Base-by-base conservation (phyloP, 179 eudicot species). In the Sideroxylon spinosum region DNA sequence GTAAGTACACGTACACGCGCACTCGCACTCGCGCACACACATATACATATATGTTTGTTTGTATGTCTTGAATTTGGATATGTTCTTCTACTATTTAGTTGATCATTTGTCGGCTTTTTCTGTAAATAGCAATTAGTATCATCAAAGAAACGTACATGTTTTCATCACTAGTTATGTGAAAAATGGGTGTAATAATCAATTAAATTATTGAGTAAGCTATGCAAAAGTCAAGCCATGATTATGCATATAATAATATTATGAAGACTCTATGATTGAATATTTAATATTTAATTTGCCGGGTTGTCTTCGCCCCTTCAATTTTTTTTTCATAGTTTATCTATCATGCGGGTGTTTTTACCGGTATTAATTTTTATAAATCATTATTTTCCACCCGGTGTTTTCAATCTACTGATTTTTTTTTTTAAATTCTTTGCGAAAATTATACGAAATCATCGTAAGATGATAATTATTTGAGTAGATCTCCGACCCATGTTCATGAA, bases 1-100 rank as follows among this genome's bases (percentile, higher is more conserved):
- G 94, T 91, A 91, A 89, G 92, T 73, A 57, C 76, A 70, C 5
- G 22, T 70, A 70, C 12, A 22, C 11, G 7, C 6, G 26, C 16
- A 9, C 16, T 16, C 1, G 53, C n/a, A 26, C n/a, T 4, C 48
- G 13, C 46, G 22, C 13, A 13, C 23, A 20, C 62, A 22, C 23
- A 56, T 10, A 14, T 70, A 59, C 6, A 23, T 28, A 61, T 75
- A 3, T 7, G 6, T 44, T 32, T 46, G 13, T n/a, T n/a, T 46
- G 10, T 8, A n/a, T 12, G 14, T 9, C 10, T 29, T 28, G 10
- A 6, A 12, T 11, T 14, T 29, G 1, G 17, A 37, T 29, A 12
- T 16, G 1, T n/a, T 75, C 13, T 46, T n/a, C 19, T 16, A 17
- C 28, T 75, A 3, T 48, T 49, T 37, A 76, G 19, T 63, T 52